Base-by-base conservation (phyloP, 2,329 filamentous ascomycete species). In the Venturia asperata region DNA sequence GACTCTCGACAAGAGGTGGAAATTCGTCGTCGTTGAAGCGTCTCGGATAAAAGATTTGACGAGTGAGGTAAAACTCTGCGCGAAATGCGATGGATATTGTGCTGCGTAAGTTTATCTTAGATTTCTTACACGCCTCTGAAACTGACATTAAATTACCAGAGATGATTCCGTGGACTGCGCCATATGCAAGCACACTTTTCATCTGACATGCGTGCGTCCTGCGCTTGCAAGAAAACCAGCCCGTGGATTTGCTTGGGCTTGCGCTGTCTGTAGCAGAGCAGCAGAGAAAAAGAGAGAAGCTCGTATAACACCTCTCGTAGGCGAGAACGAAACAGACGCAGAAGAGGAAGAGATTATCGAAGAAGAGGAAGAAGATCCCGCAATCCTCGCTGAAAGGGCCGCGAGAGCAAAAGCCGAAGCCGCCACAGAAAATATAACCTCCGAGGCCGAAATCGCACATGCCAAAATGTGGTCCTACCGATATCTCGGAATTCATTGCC, bases 101-200 rank as follows among this genome's bases (percentile, higher is more conserved):
- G 92, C 94, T 71, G 94, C 86, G 87, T 95, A 86, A 75, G 86
- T 82, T 56, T 39, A n/a, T 47, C 24, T 41, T 42, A 62, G n/a
- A 27, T 6, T 19, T 15, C 7, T 19, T 19, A 6, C 15, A 17
- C 37, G 37, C 17, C n/a, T 37, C 17, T 11, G 1, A 37, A 21
- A 42, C 55, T 45, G 45, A 65, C 64, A 19, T 13, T 9, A 24
- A 19, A n/a, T 9, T 17, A 17, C 5, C 72, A 95, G 91, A 72
- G 89, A 90, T 75, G 91, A 97, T 78, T 97, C 94, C 47, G 94
- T 97, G 30, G 93, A 97, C 75, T 99, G 94, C 76, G 94, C 93
- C 56, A 92, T 97, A 65, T 99, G 94, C 77, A 85, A 88, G 73
- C 88, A 92, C 75, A 97, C 93, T 17, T 99, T 97, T 78, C 94